phyloP scores from a whole-genome alignment of 1,284 basidiomycete genomes.

The Mycosarcoma maydis region DNA sequence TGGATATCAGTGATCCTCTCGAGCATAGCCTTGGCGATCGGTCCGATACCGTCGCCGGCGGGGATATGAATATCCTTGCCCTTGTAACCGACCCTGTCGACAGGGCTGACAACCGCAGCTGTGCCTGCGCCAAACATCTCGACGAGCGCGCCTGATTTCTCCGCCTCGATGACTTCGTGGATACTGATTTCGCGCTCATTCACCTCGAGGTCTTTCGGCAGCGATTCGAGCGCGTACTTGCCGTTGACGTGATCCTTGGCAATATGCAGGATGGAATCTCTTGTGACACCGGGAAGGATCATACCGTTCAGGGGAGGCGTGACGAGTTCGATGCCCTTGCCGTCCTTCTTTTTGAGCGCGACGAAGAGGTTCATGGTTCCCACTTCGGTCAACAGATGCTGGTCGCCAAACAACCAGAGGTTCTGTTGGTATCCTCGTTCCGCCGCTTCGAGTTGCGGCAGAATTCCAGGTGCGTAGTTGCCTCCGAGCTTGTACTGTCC shows the following conservation, averaged over 20 bases:
- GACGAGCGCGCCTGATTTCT: conserved; percentile 76
- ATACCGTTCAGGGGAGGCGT: conserved; percentile 88
- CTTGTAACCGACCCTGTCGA: conserved; percentile 79
- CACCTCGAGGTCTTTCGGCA: conserved; percentile 73
- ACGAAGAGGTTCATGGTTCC: conserved; percentile 98
- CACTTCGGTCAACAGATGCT: conserved; percentile 67
- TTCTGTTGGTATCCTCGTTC: conserved; percentile 89
- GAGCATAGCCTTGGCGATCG: conserved; percentile 82
- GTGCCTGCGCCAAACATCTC: conserved; percentile 94
- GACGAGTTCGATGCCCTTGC: conserved; percentile 67
- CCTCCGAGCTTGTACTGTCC: conserved; percentile 65
- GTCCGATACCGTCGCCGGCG: conserved; percentile 84
- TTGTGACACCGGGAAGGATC: conserved; percentile 94
- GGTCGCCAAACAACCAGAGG: conserved; percentile 80
- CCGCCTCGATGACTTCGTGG: conserved; percentile 82
- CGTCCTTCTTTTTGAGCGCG: conserved; percentile 80
- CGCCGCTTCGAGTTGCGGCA: conserved; percentile 84
- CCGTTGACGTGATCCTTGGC: conserved; percentile 78
- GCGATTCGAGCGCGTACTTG: conserved; percentile 68
- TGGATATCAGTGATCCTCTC: conserved; percentile 88
- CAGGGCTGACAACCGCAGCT: conserved; percentile 71
- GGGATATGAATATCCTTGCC: conserved; percentile 86
- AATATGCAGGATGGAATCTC: conserved; percentile 82
- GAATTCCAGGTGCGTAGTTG: conserved; percentile 64
- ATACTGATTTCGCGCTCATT: conserved; percentile 88